Base-by-base conservation (phyloP, 2,329 filamentous ascomycete genomes). In the Aspergillus puulaauensis region DNA sequence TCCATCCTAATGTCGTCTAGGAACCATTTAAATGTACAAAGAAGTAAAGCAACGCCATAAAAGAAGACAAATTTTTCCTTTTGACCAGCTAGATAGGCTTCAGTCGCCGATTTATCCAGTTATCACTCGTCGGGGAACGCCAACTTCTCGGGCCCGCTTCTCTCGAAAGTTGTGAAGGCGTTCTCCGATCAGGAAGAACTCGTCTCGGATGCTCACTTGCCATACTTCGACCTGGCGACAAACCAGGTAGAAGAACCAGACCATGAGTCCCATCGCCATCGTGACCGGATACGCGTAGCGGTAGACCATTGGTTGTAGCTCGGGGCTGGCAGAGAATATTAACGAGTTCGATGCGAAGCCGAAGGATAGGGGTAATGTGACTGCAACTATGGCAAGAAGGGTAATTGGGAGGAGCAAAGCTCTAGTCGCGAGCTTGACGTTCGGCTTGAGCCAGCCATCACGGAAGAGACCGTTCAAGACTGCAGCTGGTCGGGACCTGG, bases 171-270 rank as follows among this genome's bases (percentile, higher is more conserved):
- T 99, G 77, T 99, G 96, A 68, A 99, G 76, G 59, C 93, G 80
- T 77, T 99, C 93, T 2, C 95, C 95, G 69, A 98, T 95, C 45
- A 99, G 79, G 73, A 99, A 99, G 0, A 96, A 93, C 75, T 99
- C 96, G 73, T 99, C 96, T 40, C 91, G 82, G 47, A 99, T 91
- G 57, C 88, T 85, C 57, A 87, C 82, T 66, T 90, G 86, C 93
- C 93, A 98, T 19, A 85, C 79, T 47, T 84, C 83, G 52, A 95
- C 83, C 52, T 91, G 83, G 46, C 82, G 76, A 6, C 70, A 63
- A 33, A 76, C 61, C 35, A 77, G 52, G 57, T 72, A 70, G 44
- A 68, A 55, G 1, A 78, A 69, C 55, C 80, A 75, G 24, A 77
- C 76, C 8, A 83, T 69, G n/a, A 88, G 70, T 11, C 82, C 81